Percentiles rank a stretch among this genome's conserved stretches.
Evolutionary conservation across 2,329 filamentous ascomycete species (phyloP).

Genomic region (Fusarium tricinctum): DNA sequence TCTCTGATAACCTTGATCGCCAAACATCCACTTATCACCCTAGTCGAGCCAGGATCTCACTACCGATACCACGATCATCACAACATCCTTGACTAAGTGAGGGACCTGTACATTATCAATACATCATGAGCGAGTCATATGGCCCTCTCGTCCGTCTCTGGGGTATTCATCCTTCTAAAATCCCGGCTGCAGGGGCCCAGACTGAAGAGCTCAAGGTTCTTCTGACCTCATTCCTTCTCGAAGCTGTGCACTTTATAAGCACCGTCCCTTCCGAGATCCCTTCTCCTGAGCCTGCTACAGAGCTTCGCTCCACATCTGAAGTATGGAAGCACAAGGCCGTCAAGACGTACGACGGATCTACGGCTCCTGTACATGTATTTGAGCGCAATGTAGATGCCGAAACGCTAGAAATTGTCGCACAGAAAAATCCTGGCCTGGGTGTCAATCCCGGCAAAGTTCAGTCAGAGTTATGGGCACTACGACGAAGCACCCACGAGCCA

Average conservation of each 20-base stretch:
- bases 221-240: slow-evolving; percentile 66
- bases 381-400: slow-evolving; percentile 63
- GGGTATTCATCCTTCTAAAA: slow-evolving; percentile 63
- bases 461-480: slow-evolving; percentile 73
- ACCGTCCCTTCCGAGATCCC: slow-evolving; percentile 61
- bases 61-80: slow-evolving; percentile 9
- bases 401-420: slow-evolving; percentile 59
- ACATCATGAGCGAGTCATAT: slow-evolving; percentile 44
- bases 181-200: slow-evolving; percentile 59
- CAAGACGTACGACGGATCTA: slow-evolving; percentile 65
- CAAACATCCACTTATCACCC: background rate
- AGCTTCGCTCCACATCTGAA: slow-evolving; percentile 34
- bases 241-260: slow-evolving; percentile 71
- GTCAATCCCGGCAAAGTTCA: slow-evolving; percentile 39
- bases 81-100: slow-evolving; percentile 4
- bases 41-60: background rate
- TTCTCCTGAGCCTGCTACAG: slow-evolving; percentile 36
- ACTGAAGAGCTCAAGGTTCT: slow-evolving; percentile 64
- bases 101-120: slow-evolving; percentile 8
- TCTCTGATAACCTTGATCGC: background rate
- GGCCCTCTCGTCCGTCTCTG: slow-evolving; percentile 68
- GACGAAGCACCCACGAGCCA: slow-evolving; percentile 73
- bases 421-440: slow-evolving; percentile 51
- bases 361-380: slow-evolving; percentile 66
- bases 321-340: slow-evolving; percentile 65